Conservation (phyloP, 805 yeast species). For the Candida verbasci region DNA sequence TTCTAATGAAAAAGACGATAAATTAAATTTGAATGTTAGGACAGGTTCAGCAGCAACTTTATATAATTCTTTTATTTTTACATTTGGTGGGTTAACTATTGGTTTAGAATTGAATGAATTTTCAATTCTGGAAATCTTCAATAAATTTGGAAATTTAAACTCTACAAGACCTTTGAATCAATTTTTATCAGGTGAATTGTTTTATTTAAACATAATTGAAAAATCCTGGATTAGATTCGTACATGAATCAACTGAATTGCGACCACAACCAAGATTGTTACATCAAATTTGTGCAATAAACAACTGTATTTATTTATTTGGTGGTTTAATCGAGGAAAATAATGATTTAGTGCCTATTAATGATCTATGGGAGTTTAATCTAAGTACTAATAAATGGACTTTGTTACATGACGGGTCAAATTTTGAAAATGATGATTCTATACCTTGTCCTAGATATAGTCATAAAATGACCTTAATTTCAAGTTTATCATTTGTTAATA, state of each 20-base stretch:
- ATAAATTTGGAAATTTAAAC: no score
- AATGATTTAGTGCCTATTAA: constrained; percentile 40
- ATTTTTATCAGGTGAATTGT: constrained; percentile 66
- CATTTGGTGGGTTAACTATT: constrained; percentile 64
- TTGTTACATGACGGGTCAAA: constrained; percentile 37
- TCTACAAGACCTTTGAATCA: no score
- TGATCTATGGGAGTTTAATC: constrained; percentile 67
- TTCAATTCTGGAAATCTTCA: constrained; percentile 35
- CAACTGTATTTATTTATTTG: constrained; percentile 53
- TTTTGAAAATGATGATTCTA: constrained; percentile 13
- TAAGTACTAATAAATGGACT: constrained; percentile 50
- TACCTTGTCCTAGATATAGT: constrained; percentile 44
- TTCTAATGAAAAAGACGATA: constrained; percentile 46
- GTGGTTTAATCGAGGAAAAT: constrained; percentile 47
- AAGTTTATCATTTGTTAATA: constrained; percentile 32
- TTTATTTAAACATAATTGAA: constrained; percentile 55
- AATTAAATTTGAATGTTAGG: constrained; percentile 53
- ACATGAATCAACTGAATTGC: constrained; percentile 15
- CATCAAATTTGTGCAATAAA: constrained; percentile 54
- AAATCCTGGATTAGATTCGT: constrained; percentile 51
- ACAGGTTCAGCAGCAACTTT: constrained; percentile 65
- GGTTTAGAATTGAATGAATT: constrained; percentile 46
- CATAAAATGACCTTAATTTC: constrained; percentile 46
- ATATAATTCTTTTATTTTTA: constrained; percentile 56
- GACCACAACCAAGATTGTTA: constrained; percentile 49